Percentiles rank a stretch among this genome's conserved stretches.
phyloP scores from a whole-genome alignment of 2,329 filamentous ascomycete species.

The Pseudocercospora fuligena region DNA sequence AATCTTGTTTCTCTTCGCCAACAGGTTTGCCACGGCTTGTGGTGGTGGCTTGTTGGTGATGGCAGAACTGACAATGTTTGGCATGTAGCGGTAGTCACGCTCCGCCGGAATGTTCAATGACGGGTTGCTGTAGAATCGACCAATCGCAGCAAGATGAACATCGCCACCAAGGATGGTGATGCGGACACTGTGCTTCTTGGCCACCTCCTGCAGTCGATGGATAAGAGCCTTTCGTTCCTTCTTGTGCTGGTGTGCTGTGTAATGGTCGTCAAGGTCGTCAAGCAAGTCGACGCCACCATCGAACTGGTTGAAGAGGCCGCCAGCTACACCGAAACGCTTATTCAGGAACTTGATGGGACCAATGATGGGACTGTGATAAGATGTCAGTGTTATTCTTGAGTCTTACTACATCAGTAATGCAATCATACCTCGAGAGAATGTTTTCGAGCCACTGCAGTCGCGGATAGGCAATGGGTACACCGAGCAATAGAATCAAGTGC shows the following conservation, averaged over 20 bases:
- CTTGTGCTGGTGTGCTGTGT: slow-evolving; percentile 91
- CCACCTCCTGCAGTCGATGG: slow-evolving; percentile 64
- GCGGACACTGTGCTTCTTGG: slow-evolving; percentile 60
- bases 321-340: slow-evolving; percentile 84
- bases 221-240: slow-evolving; percentile 78
- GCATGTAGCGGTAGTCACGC: slow-evolving; percentile 66
- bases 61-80: slow-evolving; percentile 67
- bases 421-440: slow-evolving; percentile 60
- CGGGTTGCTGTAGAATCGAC: slow-evolving; percentile 68
- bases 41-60: slow-evolving; percentile 72
- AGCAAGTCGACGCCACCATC: slow-evolving; percentile 74
- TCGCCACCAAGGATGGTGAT: slow-evolving; percentile 68
- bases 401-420: slow-evolving; percentile 30
- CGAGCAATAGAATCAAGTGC: slow-evolving; percentile 66
- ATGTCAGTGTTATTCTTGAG: background rate
- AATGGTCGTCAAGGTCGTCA: slow-evolving; percentile 71
- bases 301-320: slow-evolving; percentile 89
- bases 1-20: slow-evolving; percentile 68
- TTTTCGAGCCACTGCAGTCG: slow-evolving; percentile 97
- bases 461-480: slow-evolving; percentile 71
- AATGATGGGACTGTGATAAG: slow-evolving; percentile 71
- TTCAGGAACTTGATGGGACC: slow-evolving; percentile 88
- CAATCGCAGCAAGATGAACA: slow-evolving; percentile 66
- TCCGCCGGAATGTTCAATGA: slow-evolving; percentile 61
- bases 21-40: slow-evolving; percentile 66